Base-by-base conservation (phyloP, 106 monocot species). In the Phalaenopsis equestris region DNA sequence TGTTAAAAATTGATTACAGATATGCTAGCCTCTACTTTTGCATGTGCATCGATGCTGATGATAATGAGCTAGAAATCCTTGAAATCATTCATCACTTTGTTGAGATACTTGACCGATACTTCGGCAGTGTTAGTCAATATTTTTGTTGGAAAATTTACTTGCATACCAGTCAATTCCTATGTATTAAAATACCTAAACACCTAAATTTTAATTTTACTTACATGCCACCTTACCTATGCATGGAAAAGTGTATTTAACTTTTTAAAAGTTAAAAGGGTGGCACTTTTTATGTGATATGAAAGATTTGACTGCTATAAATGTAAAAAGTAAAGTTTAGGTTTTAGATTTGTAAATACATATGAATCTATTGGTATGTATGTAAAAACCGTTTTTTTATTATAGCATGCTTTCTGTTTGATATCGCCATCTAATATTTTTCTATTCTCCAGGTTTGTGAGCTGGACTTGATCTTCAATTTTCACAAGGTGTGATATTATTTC, bases 401-500 rank as follows among this genome's bases (percentile, higher is more conserved):
- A 24, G 64, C 2, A 12, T 80, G 52, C 11, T 36, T 39, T 58
- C 9, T 11, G 55, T 49, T 76, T 49, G 46, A 23, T 76, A 21
- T 76, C n/a, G 18, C 24, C 45, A 45, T 15, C 49, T 76, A 49
- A 49, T 55, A 18, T 68, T 52, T 83, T 67, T 81, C 55, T 12
- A 58, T 19, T 72, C 64, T 78, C 64, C 73, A 99, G 98, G 98
- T 99, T 41, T 99, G 98, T 64, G 98, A 99, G 84, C 80, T 99
- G 82, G 98, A 99, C 80, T 86, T 99, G 88, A 94, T 99, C 75
- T 99, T 94, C 79, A 99, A 99, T 79, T 99, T 99, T 80, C 98
- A 99, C 73, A 99, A 99, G 94, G 98, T 76, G 11, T 49, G 3
- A 6, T 47, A 24, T n/a, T 93, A 78, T 42, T 77, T 76, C 1